Base-by-base conservation (phyloP, 2,329 filamentous ascomycete species). In the Apiospora saccharicola region DNA sequence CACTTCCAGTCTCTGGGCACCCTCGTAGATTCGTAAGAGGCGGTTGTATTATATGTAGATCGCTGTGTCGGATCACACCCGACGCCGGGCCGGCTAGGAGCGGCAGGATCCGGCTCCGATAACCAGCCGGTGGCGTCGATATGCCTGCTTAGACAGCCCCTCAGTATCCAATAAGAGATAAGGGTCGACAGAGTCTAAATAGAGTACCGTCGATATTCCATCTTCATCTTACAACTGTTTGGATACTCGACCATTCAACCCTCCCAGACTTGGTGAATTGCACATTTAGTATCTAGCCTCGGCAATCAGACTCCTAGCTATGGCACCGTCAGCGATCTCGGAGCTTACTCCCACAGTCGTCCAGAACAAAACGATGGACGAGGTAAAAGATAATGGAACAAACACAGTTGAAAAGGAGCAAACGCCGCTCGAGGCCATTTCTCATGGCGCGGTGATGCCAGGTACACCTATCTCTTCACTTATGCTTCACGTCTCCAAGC, bases 361-460 rank as follows among this genome's bases (percentile, higher is more conserved):
- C 2, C 57, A 41, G 30, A 41, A 10, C 34, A 64, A 64, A 34
- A 64, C 41, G 57, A 41, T 44, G 10, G 44, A n/a, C 34, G 44
- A 69, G 14, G 44, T 22, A n/a, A 34, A 49, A 14, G 67, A 13
- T 2, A n/a, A 69, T 47, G 44, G 16, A 16, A 37, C 19, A 14
- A 4, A 34, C 24, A 13, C 34, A 5, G 34, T 34, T n/a, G 30
- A n/a, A 22, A 64, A 64, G 72, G 77, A 81, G 68, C 76, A 75
- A 70, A 82, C 81, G 16, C 80, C 81, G 2, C 72, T 82, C 41
- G 80, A 82, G 72, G 81, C 81, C 46, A 81, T 82, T 53, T 82
- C 80, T 5, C 81, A 82, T 51, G 81, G 81, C 41, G 78, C 79
- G 19, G 74, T 81, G 37, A 79, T 81, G 76, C 76, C 75, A 71